These are phyloP conservation scores for Xerocomellus intermedius DNA, from an alignment of 768 basidiomycete species.

Conservation along the genomic window DNA sequence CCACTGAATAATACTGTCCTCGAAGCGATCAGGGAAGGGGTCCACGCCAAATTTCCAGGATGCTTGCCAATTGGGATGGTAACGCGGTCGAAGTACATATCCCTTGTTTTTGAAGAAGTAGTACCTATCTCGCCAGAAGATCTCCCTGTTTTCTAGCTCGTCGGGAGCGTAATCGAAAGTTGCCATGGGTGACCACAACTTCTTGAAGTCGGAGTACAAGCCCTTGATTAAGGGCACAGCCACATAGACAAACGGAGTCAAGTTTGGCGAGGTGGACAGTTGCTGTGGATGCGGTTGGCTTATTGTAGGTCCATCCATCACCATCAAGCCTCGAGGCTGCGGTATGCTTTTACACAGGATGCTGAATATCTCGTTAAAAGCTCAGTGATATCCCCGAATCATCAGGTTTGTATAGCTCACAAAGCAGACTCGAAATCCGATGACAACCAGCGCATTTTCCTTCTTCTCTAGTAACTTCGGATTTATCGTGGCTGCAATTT, in stretches of 20 bases:
- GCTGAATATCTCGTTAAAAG: neutral
- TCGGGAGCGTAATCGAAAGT: neutral
- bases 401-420: neutral
- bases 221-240: neutral
- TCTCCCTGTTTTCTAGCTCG: neutral
- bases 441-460: neutral
- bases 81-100: slow-evolving; percentile 26
- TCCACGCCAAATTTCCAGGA: slow-evolving; percentile 23
- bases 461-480: neutral
- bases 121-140: slow-evolving; percentile 20
- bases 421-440: neutral
- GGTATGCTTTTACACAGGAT: slow-evolving; percentile 8
- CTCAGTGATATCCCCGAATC: no score
- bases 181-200: neutral
- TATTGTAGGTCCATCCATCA: neutral
- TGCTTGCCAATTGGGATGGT: slow-evolving; percentile 27
- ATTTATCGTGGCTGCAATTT: neutral
- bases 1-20: slow-evolving; percentile 12
- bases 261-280: no score
- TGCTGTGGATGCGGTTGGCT: no score
- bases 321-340: neutral
- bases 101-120: slow-evolving; percentile 19
- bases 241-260: neutral
- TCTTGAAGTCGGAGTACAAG: no score
- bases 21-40: neutral